Evolutionary conservation across 106 monocot species (phyloP), one percentile per base, ranked within the genome.

Genomic region (Phalaenopsis aphrodite): DNA sequence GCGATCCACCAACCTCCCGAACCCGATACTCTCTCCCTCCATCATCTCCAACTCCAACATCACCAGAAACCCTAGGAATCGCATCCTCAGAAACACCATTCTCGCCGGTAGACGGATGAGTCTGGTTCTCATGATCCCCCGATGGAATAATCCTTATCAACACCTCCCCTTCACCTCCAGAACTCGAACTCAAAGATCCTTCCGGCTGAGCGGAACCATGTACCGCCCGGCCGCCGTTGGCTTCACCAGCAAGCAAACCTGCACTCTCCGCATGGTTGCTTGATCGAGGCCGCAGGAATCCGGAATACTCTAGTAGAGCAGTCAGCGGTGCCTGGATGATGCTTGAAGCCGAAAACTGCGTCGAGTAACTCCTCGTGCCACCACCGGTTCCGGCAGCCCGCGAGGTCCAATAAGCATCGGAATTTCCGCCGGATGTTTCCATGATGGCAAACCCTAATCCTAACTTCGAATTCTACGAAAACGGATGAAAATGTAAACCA

Each of bases 241-340:
- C 58, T 16, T 36, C 71, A 17, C 81, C 84, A 11, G 47, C 75
- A 42, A 87, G 55, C 67, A 82, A 80, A 57, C 82, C 80, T 78
- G 84, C 85, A 61, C 41, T 30, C 61, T 89, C 88, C 12, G 68
- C 41, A 36, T 79, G 82, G 39, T 68, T 78, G 55, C 78, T 77
- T 30, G 87, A 74, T 65, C 89, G 41, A 7, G 87, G 49, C 72
- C 88, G 87, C 36, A 95, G 73, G 78, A 95, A 82, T 1, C 93
- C 93, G 39, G 93, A 86, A 74, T 95, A 93, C 84, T 95, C 95
- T 38, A 95, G 55, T 5, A 95, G 80, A 18, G 93, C 87, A 8
- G 93, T 82, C 52, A 95, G 76, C 43, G 89, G 95, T 67, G 91
- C 87, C 84, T 87, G 95, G 74, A 95, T 79, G 80, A 95, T 86